These are phyloP conservation scores for Penicillium daleae DNA, from an alignment of 495 filamentous ascomycete species.

Conservation along the genomic window DNA sequence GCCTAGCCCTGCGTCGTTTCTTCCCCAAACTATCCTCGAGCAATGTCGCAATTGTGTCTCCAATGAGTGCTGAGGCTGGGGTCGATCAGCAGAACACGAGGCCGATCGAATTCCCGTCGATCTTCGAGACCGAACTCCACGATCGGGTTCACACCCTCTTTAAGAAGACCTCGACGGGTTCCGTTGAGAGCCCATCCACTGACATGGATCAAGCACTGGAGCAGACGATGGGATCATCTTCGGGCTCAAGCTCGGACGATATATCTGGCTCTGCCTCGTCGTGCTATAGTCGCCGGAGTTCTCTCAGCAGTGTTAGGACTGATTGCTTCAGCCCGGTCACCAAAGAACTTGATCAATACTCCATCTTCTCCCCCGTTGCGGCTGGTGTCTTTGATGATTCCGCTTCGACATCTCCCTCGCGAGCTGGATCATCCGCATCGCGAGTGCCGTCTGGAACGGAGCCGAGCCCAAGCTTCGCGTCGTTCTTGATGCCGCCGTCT, in stretches of 20 bases:
- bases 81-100: slow-evolving; percentile 13
- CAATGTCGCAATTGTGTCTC: slow-evolving; percentile 34
- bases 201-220: neutral
- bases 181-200: neutral
- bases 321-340: slow-evolving; percentile 12
- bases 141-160: slow-evolving; percentile 27
- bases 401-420: slow-evolving; percentile 12
- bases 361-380: slow-evolving; percentile 40
- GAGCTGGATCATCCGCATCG: neutral
- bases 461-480: neutral
- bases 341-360: slow-evolving; percentile 37
- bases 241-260: slow-evolving; percentile 31
- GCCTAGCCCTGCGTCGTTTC: slow-evolving; percentile 30
- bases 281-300: slow-evolving; percentile 42
- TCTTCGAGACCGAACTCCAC: slow-evolving; percentile 24
- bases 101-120: slow-evolving; percentile 8
- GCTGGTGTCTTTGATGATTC: slow-evolving; percentile 51
- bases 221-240: slow-evolving; percentile 19
- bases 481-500: neutral
- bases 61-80: slow-evolving; percentile 5
- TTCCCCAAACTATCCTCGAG: slow-evolving; percentile 38
- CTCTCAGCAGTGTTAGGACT: slow-evolving; percentile 34
- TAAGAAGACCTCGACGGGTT: slow-evolving; percentile 6
- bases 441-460: neutral
- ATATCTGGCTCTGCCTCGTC: slow-evolving; percentile 38